Percentiles rank a stretch among this genome's conserved stretches.
phyloP scores from a whole-genome alignment of 805 yeast species.

The Starmerella bacillaris region DNA sequence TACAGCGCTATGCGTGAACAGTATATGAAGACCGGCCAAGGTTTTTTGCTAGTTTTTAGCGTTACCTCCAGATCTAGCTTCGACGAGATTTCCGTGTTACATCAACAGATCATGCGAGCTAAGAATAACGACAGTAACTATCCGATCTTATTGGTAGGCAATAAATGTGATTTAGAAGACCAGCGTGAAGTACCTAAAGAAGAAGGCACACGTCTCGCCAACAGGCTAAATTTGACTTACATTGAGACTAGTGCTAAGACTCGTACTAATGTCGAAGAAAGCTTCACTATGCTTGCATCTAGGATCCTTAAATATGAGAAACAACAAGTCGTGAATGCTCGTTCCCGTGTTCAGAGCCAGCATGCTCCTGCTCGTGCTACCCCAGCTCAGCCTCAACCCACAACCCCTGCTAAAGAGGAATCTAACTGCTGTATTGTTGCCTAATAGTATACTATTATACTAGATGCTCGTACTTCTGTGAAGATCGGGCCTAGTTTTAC shows the following conservation, averaged over 20 bases:
- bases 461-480: no score
- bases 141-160: conserved; percentile 85
- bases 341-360: conserved; percentile 7
- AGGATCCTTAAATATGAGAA: conserved; percentile 18
- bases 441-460: no score
- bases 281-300: conserved; percentile 38
- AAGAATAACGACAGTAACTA: conserved; percentile 26
- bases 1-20: conserved; percentile 86
- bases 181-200: conserved; percentile 66
- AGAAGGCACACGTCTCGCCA: conserved; percentile 67
- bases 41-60: conserved; percentile 71
- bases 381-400: conserved; percentile 2
- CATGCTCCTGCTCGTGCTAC: conserved; percentile 3
- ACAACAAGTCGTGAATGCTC: conserved; percentile 10
- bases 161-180: conserved; percentile 62
- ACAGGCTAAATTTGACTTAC: conserved; percentile 43
- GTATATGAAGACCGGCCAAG: conserved; percentile 92
- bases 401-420: conserved; percentile 7
- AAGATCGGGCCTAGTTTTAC: no score
- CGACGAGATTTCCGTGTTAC: conserved; percentile 66
- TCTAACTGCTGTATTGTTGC: conserved; percentile 9
- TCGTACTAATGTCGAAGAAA: conserved; percentile 74
- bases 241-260: conserved; percentile 89
- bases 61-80: conserved; percentile 67
- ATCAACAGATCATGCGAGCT: conserved; percentile 61